Base-by-base conservation (phyloP, 192 early-diverging fungal genomes). In the Umbelopsis sp. region DNA sequence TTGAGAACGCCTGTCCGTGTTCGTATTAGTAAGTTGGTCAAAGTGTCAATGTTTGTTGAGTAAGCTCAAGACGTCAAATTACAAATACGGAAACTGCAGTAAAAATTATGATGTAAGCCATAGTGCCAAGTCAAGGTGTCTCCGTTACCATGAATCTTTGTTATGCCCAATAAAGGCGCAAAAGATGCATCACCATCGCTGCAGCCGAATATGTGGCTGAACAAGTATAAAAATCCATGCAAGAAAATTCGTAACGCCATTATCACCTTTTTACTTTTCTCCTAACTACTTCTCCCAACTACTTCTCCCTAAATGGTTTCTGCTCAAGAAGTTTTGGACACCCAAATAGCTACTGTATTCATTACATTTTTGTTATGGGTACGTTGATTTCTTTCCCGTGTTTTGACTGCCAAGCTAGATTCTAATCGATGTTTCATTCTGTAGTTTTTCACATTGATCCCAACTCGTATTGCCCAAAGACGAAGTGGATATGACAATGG, bases 321-420 rank as follows among this genome's bases (percentile, higher is more conserved):
- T 61, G 55, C 55, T n/a, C 23, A 61, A n/a, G 25, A 61, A 61
- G 55, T 61, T 35, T 37, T 61, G 18, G 27, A 61, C 13, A 61
- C 55, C 27, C 55, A 61, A n/a, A 35, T 61, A 12, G 55, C 55
- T 7, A 15, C 27, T 18, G 55, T 61, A 15, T 61, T 61, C 27
- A 61, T 61, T 30, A 61, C 55, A 8, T 61, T 61, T 33, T 35
- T 61, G 55, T 2, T 61, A 15, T 61, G 55, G 55, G 55, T 61
- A 61, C 13, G 25, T 35, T 2, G 2, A 61, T 33, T 0, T 2
- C 1, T 9, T 3, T 12, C 8, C 1, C 35, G 35, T 23, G 1
- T 33, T 3, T 0, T 35, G 10, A n/a, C 12, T 61, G 12, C 6
- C 18, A 61, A 18, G 18, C 27, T n/a, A 6, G 16, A n/a, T 61